These are phyloP conservation scores for Chrysochromulina tobinii DNA, from an alignment of 78 protist species.

Conservation along the genomic window DNA sequence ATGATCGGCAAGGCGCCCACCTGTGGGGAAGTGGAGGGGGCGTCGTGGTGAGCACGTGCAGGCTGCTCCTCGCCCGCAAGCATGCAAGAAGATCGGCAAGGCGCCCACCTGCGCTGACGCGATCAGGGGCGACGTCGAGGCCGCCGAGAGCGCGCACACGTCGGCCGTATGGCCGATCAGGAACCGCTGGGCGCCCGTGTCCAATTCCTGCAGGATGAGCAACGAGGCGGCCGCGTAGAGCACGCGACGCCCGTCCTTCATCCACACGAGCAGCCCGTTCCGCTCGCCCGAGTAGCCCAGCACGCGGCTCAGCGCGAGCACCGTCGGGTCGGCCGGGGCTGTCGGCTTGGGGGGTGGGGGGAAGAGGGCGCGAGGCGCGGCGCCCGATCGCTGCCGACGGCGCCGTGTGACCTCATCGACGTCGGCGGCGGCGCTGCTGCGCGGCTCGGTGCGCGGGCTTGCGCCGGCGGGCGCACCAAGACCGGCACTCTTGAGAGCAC, in stretches of 20 bases:
- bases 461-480: background rate
- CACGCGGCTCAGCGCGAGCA: background rate
- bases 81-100: background rate
- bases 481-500: background rate
- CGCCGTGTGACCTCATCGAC: no score
- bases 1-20: background rate
- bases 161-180: background rate
- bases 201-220: background rate
- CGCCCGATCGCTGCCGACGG: background rate
- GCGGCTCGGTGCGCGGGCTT: background rate
- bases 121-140: background rate
- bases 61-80: no score
- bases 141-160: background rate
- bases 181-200: background rate
- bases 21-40: background rate
- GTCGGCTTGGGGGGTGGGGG: no score
- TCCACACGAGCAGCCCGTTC: background rate
- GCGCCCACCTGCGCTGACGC: conserved; percentile 4
- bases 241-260: no score
- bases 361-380: background rate
- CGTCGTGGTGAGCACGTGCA: no score
- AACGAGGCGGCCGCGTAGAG: background rate
- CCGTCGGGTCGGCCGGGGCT: background rate
- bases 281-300: background rate
- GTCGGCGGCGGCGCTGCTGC: background rate